Conservation (phyloP, 177 flowering plant species). For the Vitis hybrid region DNA sequence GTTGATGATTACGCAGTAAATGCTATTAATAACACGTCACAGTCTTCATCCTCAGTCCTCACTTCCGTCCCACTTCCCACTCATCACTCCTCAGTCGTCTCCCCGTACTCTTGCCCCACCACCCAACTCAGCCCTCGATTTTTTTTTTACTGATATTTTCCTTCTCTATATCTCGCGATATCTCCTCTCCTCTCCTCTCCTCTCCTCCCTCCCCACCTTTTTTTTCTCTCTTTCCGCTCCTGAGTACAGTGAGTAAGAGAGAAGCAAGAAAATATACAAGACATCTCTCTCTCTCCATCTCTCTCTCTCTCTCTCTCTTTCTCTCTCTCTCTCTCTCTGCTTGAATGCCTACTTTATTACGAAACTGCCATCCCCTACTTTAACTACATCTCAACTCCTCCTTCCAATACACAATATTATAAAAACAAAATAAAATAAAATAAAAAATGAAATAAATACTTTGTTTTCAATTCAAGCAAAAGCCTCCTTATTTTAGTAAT, state of each 20-base stretch:
- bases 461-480: slow-evolving; percentile 18
- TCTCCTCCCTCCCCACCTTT: too few species aligned
- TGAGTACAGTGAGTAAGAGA: background rate
- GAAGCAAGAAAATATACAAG: background rate
- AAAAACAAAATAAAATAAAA: background rate
- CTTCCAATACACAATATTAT: slow-evolving; percentile 7
- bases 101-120: background rate
- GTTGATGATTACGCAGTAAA: background rate
- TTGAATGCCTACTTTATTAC: slow-evolving; percentile 13
- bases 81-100: background rate
- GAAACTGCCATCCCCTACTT: slow-evolving; percentile 10
- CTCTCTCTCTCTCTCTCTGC: background rate
- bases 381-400: slow-evolving; percentile 6
- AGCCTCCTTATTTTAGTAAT: background rate
- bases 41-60: background rate
- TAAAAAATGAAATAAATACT: background rate
- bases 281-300: background rate
- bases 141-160: background rate
- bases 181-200: too few species aligned
- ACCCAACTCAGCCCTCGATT: too few species aligned
- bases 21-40: background rate
- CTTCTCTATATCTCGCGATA: background rate
- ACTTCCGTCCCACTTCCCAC: background rate
- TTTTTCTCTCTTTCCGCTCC: too few species aligned
- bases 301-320: background rate